Base-by-base conservation (phyloP, 257 asterid species). In the Linaria vulgaris region DNA sequence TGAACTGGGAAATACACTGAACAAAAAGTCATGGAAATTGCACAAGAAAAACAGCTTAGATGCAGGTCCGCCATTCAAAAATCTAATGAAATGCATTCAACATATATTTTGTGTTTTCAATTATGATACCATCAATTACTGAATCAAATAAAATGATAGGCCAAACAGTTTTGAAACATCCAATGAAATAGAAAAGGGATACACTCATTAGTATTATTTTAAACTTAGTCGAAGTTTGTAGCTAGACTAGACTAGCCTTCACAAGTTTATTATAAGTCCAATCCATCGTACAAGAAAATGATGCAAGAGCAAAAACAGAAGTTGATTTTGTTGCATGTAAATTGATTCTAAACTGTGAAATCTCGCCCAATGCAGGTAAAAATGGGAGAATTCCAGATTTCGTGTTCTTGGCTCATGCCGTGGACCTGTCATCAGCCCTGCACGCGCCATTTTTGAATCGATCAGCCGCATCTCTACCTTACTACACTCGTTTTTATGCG, bases 361-460 rank as follows among this genome's bases (percentile, higher is more conserved):
- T 16, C 27, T 8, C 61, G 27, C 59, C 16, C 69, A 68, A 48
- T 74, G 73, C 89, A 86, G 95, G 79, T 16, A 76, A 70, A 73
- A 83, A 83, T 37, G 81, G 80, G 20, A 78, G 86, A 61, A 80
- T 83, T 12, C 97, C 98, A 5, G 94, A 92, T 69, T 88, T 89
- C 39, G 99, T 92, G 50, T 92, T 92, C 79, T 78, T 92, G 71
- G 99, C 95, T 0, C 99, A 92, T 55, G 82, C 75, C 8, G 94
- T 92, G 52, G 99, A 92, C 76, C 56, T 92, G 75, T 79, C 90
- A 1, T 82, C 99, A 0, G 87, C 90, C 0, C 24, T 88, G 84
- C 99, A 92, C 48, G 89, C 72, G 6, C 87, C 96, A 0, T 92
- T 82, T 39, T 62, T 79, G 9, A 54, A 47, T 27, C 62, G 97